Evolutionary conservation across 805 yeast genomes (phyloP).

Genomic region (Starmera quercuum): DNA sequence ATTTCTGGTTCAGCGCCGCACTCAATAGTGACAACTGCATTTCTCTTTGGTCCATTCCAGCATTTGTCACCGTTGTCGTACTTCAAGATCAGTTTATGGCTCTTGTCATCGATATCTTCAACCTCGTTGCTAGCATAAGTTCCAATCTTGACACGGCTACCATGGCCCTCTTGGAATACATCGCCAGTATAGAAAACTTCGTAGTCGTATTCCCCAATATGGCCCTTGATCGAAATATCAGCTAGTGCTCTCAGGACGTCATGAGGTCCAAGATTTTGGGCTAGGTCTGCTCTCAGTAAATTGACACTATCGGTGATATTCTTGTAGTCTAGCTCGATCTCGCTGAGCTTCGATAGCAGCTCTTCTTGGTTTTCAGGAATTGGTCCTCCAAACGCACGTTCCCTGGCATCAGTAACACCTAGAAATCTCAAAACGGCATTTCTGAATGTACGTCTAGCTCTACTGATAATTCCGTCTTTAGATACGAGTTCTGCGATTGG

Average conservation of each 20-base stretch:
- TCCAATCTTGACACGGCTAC: slow-evolving; percentile 47
- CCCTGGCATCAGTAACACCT: slow-evolving; percentile 6
- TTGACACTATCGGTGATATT: background rate
- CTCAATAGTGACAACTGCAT: slow-evolving; percentile 50
- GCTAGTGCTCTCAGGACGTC: slow-evolving; percentile 57
- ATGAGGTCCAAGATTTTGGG: slow-evolving; percentile 45
- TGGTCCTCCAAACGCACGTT: too few relatives aligned
- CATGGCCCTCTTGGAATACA: slow-evolving; percentile 47
- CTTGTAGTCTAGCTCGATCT: background rate
- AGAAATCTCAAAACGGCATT: slow-evolving; percentile 14
- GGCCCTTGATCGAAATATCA: slow-evolving; percentile 37
- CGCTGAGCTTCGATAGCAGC: too few relatives aligned
- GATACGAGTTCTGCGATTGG: slow-evolving; percentile 1
- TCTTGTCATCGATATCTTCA: slow-evolving; percentile 23
- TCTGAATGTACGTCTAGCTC: slow-evolving; percentile 6
- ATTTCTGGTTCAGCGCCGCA: slow-evolving; percentile 60
- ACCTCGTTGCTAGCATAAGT: slow-evolving; percentile 17
- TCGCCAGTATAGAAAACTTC: slow-evolving; percentile 50
- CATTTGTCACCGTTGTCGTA: slow-evolving; percentile 69
- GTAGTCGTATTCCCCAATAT: slow-evolving; percentile 67
- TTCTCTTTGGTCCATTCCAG: slow-evolving; percentile 91
- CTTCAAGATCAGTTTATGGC: slow-evolving; percentile 25
- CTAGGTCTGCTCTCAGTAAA: slow-evolving; percentile 5
- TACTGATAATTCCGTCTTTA: slow-evolving; percentile 3
- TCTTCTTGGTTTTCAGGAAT: too few relatives aligned